These are phyloP conservation scores for Lactarius pseudohatsudake DNA, from an alignment of 768 basidiomycete genomes.

Conservation along the genomic window DNA sequence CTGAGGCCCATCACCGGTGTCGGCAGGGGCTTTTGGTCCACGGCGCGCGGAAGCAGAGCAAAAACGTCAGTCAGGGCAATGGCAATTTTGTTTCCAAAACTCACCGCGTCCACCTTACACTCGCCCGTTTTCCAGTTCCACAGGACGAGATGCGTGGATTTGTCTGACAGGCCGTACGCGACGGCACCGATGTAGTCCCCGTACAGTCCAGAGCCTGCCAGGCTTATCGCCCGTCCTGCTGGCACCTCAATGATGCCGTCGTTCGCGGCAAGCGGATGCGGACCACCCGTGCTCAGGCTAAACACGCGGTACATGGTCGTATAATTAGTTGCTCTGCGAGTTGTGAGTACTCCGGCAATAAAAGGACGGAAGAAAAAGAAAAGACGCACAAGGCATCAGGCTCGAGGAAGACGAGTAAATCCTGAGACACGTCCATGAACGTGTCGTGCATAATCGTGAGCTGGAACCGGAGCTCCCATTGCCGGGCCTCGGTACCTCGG, in stretches of 20 bases:
- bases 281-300: conserved; percentile 3
- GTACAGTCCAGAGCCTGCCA: not conserved
- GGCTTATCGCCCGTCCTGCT: not conserved
- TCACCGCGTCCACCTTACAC: conserved; percentile 8
- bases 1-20: not conserved
- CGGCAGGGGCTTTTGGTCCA: not conserved
- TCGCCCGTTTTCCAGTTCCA: conserved; percentile 15
- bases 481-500: not conserved
- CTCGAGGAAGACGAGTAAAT: conserved; percentile 10
- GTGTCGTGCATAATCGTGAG: conserved; percentile 3
- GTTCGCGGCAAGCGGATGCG: conserved; percentile 6
- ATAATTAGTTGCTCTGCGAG: not conserved
- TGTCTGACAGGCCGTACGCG: not conserved
- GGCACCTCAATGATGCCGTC: not conserved
- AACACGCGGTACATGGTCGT: conserved; percentile 2
- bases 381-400: not conserved
- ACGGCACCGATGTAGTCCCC: conserved; percentile 6
- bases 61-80: not conserved
- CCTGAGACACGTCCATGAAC: conserved; percentile 3
- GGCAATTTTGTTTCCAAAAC: not conserved
- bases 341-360: not conserved
- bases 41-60: too few relatives aligned
- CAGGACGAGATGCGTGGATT: not conserved
- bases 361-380: not conserved
- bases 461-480: conserved; percentile 14